Base-by-base conservation (phyloP, 192 early-diverging fungal genomes). In the Gaertneriomyces semiglobifer region DNA sequence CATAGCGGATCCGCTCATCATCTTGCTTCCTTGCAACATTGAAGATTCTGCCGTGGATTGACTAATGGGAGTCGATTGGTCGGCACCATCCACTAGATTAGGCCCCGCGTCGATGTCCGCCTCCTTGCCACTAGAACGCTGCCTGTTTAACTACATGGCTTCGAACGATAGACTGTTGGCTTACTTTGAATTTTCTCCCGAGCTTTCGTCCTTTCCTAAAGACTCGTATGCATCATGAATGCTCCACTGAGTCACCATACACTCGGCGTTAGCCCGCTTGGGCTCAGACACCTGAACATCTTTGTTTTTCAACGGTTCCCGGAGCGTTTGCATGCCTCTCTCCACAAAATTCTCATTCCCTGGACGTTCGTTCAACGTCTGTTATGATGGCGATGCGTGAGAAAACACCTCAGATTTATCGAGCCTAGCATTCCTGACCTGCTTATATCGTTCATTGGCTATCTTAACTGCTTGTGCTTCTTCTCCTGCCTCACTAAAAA, bases 291-390 rank as follows among this genome's bases (percentile, higher is more conserved):
- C 81, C 64, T 86, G 84, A 19, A 86, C 77, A 7, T 86, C 84
- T 64, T 84, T 84, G 42, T 47, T 72, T 51, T 86, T 86, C 25
- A 60, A 45, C 9, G 79, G 68, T 5, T 71, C 45, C 55, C 76
- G 74, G 68, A 82, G 68, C n/a, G 84, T 86, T 61, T 86, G 84
- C 72, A 77, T 81, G 6, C 71, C 72, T 7, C 71, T 50, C 8
- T 81, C 71, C 4, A 77, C 71, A 54, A 77, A 82, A 58, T 84
- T 86, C 52, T 86, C 83, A 63, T 82, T 83, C 66, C 73, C 79
- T 6, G 62, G 57, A n/a, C 69, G 59, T 7, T 57, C 72, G 6
- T 59, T 44, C 20, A 74, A 70, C n/a, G 85, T 63, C 82, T 84
- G 12, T 18, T 16, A 47, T n/a, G 57, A 14, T 16, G 25, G 25